Evolutionary conservation across 306 rosid species (phyloP), one percentile per base, ranked within the genome.

Genomic region (Comarum palustre): DNA sequence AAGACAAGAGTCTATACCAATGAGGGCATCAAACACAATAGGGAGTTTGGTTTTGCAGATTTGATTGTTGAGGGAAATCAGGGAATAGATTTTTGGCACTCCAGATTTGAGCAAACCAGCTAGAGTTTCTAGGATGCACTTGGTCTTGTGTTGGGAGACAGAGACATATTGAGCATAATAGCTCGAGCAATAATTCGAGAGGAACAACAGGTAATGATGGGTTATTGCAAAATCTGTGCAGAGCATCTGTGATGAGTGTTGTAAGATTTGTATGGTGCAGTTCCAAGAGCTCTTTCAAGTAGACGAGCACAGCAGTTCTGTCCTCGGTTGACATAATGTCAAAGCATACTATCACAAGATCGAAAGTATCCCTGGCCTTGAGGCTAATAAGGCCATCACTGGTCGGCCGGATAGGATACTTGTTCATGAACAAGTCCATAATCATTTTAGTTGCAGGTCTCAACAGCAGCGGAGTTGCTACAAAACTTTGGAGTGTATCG

Each of bases 331-430:
- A 84, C 87, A 93, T 65, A 36, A 79, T 85, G 55, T 89, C 87
- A 81, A 93, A 87, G 51, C 92, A 84, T 32, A 87, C 96, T 79
- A 81, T 89, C 86, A 93, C 82, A 72, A 93, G 86, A 74, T 90
- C 96, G 41, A 93, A 79, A 83, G 86, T 68, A 80, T 79, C 79
- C 31, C 86, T 67, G 77, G 87, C 82, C 90, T 89, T 90, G 80
- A 84, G 96, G 19, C 77, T 54, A 22, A 79, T 27, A 73, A 72
- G 0, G 11, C 92, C 92, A 58, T 85, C 96, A 24, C 82, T 94
- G 65, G 41, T 38, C 10, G 41, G 41, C 2, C 87, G 88, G 66
- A 88, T 82, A 72, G 86, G 83, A 80, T 69, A 77, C 74, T 82
- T 84, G 74, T 90, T 51, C 25, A 51, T 86, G 7, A 92, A 82